These are phyloP conservation scores for Paecilomyces sp. DNA, from an alignment of 2,329 filamentous ascomycete species.

Conservation along the genomic window DNA sequence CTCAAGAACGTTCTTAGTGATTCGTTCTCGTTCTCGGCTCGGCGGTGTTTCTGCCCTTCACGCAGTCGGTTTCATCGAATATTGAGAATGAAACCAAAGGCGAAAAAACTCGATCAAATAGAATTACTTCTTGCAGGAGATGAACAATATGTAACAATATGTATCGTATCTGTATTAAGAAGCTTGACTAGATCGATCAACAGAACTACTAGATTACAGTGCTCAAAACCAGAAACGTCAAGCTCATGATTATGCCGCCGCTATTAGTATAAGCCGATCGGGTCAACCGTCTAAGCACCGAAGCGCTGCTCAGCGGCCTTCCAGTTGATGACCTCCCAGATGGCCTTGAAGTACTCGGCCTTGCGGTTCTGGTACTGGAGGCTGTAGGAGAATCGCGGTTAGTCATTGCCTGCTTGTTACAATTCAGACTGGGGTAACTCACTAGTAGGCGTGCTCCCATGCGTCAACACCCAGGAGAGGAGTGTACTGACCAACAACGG, in stretches of 20 bases:
- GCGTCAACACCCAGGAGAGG: constrained; percentile 86
- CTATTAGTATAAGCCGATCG: neutral
- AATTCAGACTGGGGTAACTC: constrained; percentile 22
- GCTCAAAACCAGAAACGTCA: constrained; percentile 2
- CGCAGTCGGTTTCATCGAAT: too few relatives aligned
- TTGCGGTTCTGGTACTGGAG: constrained; percentile 96
- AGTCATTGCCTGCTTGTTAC: neutral
- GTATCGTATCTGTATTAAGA: neutral
- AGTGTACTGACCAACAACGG: constrained; percentile 73
- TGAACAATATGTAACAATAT: neutral
- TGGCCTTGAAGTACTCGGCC: constrained; percentile 87
- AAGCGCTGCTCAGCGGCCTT: constrained; percentile 77
- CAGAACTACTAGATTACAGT: neutral
- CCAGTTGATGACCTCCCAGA: constrained; percentile 97
- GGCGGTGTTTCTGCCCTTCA: too few relatives aligned
- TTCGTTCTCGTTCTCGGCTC: neutral
- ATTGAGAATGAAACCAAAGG: too few relatives aligned
- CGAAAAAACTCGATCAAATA: too few relatives aligned
- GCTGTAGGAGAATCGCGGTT: constrained; percentile 29
- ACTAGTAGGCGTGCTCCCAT: constrained; percentile 94
- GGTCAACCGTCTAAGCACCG: constrained; percentile 7
- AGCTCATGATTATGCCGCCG: neutral
- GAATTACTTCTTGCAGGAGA: neutral
- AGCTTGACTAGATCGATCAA: neutral
- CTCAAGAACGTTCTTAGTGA: neutral